Evolutionary conservation across 169 alveolate species (phyloP).

Genomic region (Cryptosporidium baileyi): DNA sequence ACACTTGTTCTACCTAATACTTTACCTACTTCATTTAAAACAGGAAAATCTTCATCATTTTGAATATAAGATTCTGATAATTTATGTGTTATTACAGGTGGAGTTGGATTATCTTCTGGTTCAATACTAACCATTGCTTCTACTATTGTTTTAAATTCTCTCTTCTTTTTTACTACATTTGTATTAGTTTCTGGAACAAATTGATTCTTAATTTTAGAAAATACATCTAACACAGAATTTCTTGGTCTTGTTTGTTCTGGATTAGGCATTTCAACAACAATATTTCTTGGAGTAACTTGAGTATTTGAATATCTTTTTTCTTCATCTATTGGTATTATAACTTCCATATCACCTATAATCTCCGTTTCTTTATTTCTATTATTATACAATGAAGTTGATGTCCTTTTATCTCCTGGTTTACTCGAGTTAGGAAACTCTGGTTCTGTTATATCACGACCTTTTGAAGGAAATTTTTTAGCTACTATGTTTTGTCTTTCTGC

Average conservation of each 20-base stretch:
- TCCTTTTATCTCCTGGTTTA: conserved; percentile 46
- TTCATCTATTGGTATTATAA: conserved; percentile 7
- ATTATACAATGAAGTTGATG: conserved; percentile 20
- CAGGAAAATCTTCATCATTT: background rate
- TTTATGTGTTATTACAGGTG: background rate
- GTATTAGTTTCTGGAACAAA: background rate
- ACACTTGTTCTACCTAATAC: conserved; percentile 53
- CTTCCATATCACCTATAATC: conserved; percentile 30
- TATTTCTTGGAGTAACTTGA: background rate
- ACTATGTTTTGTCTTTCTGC: conserved; percentile 2
- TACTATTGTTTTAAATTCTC: conserved; percentile 12
- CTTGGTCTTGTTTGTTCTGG: conserved; percentile 17
- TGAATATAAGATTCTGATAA: conserved; percentile 8
- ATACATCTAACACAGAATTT: conserved; percentile 21
- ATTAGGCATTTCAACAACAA: conserved; percentile 3
- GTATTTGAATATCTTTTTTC: background rate
- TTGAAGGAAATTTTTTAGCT: conserved; percentile 17
- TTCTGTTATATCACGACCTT: conserved; percentile 32
- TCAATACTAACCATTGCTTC: conserved; percentile 30
- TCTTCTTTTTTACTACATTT: background rate
- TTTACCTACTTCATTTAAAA: background rate
- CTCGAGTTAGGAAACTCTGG: conserved; percentile 16
- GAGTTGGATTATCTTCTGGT: background rate
- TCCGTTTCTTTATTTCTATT: background rate
- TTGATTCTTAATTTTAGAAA: background rate